Evolutionary conservation across 305 asterid species (phyloP).

Genomic region (Solanum hybrid): DNA sequence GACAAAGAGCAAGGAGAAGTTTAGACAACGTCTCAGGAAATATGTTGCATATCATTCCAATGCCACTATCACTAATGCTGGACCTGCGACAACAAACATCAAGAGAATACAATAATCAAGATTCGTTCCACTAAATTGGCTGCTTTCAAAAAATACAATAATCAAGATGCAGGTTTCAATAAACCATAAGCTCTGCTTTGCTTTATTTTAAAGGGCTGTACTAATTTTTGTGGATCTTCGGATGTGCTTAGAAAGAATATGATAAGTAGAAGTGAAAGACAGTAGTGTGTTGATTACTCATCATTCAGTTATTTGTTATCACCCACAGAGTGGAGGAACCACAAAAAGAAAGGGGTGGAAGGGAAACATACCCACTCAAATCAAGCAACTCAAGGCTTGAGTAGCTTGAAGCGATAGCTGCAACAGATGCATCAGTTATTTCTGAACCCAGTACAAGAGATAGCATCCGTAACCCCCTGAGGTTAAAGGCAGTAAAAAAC

Average conservation of each 20-base stretch:
- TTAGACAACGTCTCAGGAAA: slow-evolving; percentile 69
- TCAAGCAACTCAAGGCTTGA: slow-evolving; percentile 83
- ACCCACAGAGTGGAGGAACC: neutral
- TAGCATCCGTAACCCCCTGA: slow-evolving; percentile 82
- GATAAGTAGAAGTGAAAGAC: neutral
- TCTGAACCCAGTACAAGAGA: slow-evolving; percentile 92
- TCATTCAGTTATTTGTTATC: neutral
- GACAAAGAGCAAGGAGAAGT: slow-evolving; percentile 86
- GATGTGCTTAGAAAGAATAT: neutral
- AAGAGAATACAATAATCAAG: neutral
- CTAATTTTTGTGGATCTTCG: neutral
- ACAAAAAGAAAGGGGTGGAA: neutral
- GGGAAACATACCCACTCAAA: slow-evolving; percentile 78
- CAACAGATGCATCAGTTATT: slow-evolving; percentile 95
- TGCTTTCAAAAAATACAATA: neutral
- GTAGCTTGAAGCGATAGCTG: slow-evolving; percentile 79
- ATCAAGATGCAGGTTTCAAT: neutral
- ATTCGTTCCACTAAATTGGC: neutral
- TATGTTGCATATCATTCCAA: slow-evolving; percentile 94
- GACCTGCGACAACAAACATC: slow-evolving; percentile 46
- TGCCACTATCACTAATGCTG: slow-evolving; percentile 84
- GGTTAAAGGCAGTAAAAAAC: neutral
- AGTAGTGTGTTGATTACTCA: neutral
- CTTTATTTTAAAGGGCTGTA: neutral
- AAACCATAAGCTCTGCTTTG: neutral